Percentiles rank a stretch among this genome's conserved stretches.
Evolutionary conservation across 129 eudicot genomes (phyloP).

Genomic region (Saposhnikovia divaricata): DNA sequence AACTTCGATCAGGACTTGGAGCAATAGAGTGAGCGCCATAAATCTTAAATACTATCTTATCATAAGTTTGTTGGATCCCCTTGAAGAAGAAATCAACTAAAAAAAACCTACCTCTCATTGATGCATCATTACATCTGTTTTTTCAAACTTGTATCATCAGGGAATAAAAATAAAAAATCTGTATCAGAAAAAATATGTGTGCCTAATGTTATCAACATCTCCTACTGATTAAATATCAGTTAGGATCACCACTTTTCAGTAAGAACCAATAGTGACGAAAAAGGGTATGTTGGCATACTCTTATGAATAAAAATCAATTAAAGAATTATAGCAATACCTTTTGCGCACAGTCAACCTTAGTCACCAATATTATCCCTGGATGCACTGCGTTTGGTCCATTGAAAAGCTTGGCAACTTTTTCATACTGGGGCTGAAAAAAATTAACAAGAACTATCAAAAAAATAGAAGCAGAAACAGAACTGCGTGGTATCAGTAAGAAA

Average conservation of each 20-base stretch:
- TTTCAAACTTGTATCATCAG: neutral
- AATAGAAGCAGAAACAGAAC: neutral
- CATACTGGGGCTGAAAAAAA: conserved; percentile 79
- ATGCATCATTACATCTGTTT: neutral
- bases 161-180: neutral
- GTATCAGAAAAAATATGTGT: neutral
- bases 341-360: conserved; percentile 84
- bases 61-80: neutral
- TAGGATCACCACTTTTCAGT: conserved; percentile 3
- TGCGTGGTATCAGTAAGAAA: neutral
- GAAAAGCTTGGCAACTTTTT: conserved; percentile 85
- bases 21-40: neutral
- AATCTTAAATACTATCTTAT: neutral
- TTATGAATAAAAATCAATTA: neutral
- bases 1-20: neutral
- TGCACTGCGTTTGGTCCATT: conserved; percentile 82
- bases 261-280: neutral
- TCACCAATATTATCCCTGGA: conserved; percentile 80
- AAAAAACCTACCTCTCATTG: neutral
- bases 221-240: neutral
- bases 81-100: neutral
- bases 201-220: neutral
- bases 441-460: conserved; percentile 6
- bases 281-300: neutral
- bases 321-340: conserved; percentile 46